These are phyloP conservation scores for Ustilago trichophora DNA, from an alignment of 1,284 basidiomycete genomes.

Conservation along the genomic window DNA sequence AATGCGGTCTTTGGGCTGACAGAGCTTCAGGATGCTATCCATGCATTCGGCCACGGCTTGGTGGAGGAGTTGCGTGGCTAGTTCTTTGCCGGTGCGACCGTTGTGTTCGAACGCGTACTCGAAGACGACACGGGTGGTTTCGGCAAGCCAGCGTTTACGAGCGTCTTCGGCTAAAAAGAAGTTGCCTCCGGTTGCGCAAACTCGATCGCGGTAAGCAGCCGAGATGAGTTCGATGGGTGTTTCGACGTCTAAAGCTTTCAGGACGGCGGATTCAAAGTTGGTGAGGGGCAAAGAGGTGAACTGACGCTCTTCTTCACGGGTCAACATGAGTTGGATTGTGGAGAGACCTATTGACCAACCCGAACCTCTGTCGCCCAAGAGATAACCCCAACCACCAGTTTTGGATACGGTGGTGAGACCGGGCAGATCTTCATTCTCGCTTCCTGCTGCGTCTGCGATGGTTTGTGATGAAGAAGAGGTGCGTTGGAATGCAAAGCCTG, in stretches of 20 bases:
- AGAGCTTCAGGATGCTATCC: constrained; percentile 35
- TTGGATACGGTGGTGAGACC: constrained; percentile 38
- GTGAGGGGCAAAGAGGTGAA: constrained; percentile 20
- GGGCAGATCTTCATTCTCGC: constrained; percentile 41
- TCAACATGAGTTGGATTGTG: constrained; percentile 41
- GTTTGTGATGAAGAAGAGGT: constrained; percentile 12
- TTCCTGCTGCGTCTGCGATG: not conserved
- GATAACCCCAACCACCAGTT: constrained; percentile 46
- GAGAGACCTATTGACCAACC: constrained; percentile 46
- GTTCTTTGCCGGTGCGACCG: constrained; percentile 15
- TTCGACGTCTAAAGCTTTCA: constrained; percentile 17
- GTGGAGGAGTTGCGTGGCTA: constrained; percentile 34
- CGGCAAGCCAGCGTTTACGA: constrained; percentile 60
- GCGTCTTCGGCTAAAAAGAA: constrained; percentile 50
- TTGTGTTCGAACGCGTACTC: constrained; percentile 15
- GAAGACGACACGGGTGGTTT: constrained; percentile 54
- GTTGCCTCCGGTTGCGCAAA: constrained; percentile 35
- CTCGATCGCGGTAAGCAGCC: constrained; percentile 36
- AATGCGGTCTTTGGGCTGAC: constrained; percentile 20
- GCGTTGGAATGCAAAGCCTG: constrained; percentile 43
- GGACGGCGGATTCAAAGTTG: constrained; percentile 31
- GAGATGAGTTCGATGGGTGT: constrained; percentile 45
- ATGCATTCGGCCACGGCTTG: constrained; percentile 39
- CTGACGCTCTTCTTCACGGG: constrained; percentile 32
- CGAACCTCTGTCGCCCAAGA: constrained; percentile 35